Evolutionary conservation across 208 protist genomes (phyloP).

Genomic region (Wallacemonas sp.): DNA sequence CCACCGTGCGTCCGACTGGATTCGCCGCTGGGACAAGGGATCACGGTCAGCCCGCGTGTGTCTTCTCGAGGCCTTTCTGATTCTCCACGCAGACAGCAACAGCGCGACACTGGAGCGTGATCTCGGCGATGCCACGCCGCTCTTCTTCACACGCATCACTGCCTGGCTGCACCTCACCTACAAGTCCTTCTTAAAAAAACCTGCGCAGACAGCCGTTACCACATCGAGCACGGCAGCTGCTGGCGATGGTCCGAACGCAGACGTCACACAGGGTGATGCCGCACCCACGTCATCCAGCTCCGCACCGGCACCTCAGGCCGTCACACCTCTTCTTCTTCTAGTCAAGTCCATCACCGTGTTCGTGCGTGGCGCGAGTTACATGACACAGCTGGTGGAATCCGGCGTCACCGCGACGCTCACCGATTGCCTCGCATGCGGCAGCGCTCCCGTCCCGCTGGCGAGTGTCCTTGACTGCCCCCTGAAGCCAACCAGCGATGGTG

Average conservation of each 20-base stretch:
- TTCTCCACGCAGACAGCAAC: conserved; percentile 69
- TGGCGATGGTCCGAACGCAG: too few relatives aligned
- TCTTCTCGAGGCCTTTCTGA: conserved; percentile 70
- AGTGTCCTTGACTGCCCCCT: not conserved
- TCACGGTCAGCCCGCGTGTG: conserved; percentile 32
- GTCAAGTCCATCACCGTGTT: conserved; percentile 69
- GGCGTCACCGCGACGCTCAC: conserved; percentile 61
- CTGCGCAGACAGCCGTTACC: not conserved
- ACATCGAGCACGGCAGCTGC: conserved; percentile 4
- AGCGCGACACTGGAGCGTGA: conserved; percentile 59
- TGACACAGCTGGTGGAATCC: conserved; percentile 78
- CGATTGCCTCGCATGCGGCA: conserved; percentile 48
- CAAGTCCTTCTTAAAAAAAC: conserved; percentile 21
- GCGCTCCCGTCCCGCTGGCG: not conserved
- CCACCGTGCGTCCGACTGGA: conserved; percentile 57
- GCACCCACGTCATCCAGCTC: too few relatives aligned
- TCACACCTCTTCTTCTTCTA: conserved; percentile 41
- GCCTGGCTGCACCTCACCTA: conserved; percentile 85
- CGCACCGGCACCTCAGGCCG: not conserved
- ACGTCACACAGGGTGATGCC: too few relatives aligned
- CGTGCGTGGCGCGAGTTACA: conserved; percentile 70
- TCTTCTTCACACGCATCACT: conserved; percentile 82
- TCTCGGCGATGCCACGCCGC: conserved; percentile 71
- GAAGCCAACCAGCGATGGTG: not conserved
- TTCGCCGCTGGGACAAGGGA: conserved; percentile 72